A percentile compares a stretch with the other conserved stretches of the same genome.
These are phyloP conservation scores for Ceratocystis cubensis DNA, from an alignment of 2,329 filamentous ascomycete genomes.

Conservation along the genomic window DNA sequence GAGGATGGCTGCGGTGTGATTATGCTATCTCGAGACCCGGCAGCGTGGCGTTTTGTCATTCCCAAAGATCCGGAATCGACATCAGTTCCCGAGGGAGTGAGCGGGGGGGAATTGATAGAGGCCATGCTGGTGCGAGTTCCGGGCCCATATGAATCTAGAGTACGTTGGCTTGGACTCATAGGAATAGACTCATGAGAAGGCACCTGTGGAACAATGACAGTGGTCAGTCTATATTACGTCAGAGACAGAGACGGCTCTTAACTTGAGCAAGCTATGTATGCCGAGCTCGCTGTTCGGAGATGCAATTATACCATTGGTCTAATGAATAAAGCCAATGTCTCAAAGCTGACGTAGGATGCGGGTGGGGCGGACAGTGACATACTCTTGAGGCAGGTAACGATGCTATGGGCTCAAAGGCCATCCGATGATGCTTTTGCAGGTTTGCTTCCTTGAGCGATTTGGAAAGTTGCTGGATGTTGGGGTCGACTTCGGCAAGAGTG, in stretches of 20 bases:
- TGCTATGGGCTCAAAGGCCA: slow-evolving; percentile 62
- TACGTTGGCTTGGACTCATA: slow-evolving; percentile 15
- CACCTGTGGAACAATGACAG: slow-evolving; percentile 8
- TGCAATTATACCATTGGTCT: background rate
- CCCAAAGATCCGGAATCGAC: slow-evolving; percentile 25
- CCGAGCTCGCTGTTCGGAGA: background rate
- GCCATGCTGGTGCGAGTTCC: slow-evolving; percentile 36
- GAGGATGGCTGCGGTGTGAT: slow-evolving; percentile 58
- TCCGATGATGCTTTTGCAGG: slow-evolving; percentile 17
- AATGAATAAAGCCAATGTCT: background rate
- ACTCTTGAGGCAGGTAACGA: slow-evolving; percentile 77
- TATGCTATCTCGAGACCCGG: slow-evolving; percentile 30
- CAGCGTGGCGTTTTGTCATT: slow-evolving; percentile 14
- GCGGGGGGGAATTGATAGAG: slow-evolving; percentile 72
- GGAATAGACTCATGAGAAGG: slow-evolving; percentile 19
- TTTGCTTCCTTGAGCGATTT: slow-evolving; percentile 19
- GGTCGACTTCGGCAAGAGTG: slow-evolving; percentile 5
- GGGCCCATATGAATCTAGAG: slow-evolving; percentile 13
- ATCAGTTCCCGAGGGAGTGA: slow-evolving; percentile 70
- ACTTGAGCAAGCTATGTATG: background rate
- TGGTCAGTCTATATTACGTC: slow-evolving; percentile 2
- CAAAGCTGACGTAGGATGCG: background rate
- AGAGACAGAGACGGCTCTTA: background rate
- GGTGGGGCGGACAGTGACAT: slow-evolving; percentile 32
- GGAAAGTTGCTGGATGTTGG: slow-evolving; percentile 17